Conservation (phyloP, 2,329 filamentous ascomycete genomes). For the Aspergillus sp. region DNA sequence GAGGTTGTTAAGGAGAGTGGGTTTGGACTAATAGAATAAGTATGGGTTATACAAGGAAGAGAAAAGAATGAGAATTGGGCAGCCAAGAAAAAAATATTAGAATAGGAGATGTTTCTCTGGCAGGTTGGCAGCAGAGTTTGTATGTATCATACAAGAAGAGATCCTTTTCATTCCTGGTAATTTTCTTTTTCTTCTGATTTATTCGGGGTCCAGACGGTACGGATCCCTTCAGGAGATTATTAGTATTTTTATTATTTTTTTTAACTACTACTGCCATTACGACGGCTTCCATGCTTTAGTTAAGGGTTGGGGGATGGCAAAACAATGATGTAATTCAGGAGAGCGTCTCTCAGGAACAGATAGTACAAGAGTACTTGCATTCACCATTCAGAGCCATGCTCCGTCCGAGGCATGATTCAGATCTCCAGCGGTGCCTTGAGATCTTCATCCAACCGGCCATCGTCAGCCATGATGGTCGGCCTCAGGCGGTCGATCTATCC, state of each 20-base stretch:
- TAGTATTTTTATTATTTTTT: background rate
- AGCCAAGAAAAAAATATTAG: background rate
- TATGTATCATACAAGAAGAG: background rate
- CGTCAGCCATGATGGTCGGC: background rate
- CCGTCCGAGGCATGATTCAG: background rate
- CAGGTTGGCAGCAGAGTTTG: background rate
- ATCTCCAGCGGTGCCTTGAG: background rate
- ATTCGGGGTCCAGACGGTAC: background rate
- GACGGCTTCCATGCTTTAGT: background rate
- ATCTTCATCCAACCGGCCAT: background rate
- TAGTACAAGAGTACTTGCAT: background rate
- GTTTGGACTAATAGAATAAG: background rate
- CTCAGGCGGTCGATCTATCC: background rate
- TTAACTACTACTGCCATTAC: background rate
- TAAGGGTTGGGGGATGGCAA: background rate
- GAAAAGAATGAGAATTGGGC: background rate
- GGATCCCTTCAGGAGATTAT: background rate
- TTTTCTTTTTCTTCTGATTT: background rate
- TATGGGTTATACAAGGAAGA: background rate
- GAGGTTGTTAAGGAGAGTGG: background rate
- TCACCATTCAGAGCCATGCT: background rate
- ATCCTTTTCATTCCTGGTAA: background rate
- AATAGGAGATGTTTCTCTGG: background rate
- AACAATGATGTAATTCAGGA: conserved; percentile 11
- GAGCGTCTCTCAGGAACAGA: background rate